phyloP scores from a whole-genome alignment of 169 alveolate species.

The Plasmodium cynomolgi region DNA sequence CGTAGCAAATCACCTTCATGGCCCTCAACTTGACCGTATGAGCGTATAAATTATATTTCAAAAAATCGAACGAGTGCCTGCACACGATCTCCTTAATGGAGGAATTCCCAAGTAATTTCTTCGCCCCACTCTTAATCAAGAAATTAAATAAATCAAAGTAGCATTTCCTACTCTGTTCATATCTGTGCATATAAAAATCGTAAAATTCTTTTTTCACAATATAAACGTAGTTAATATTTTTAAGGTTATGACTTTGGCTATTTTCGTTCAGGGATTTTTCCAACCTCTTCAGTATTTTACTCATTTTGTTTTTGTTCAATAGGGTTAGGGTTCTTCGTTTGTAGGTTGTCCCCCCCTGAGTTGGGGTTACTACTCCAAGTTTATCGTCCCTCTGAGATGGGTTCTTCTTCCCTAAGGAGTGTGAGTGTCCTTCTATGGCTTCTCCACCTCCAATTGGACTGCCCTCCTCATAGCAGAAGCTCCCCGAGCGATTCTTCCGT shows the following conservation, averaged over 20 bases:
- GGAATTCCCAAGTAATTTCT: slow-evolving; percentile 23
- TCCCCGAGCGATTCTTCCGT: not conserved
- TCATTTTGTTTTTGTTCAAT: not conserved
- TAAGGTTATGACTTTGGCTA: slow-evolving; percentile 7
- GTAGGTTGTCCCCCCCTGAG: not conserved
- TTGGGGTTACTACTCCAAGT: not conserved
- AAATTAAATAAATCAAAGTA: slow-evolving; percentile 51
- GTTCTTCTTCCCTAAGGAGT: not conserved
- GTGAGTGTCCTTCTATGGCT: not conserved
- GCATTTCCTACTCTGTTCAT: slow-evolving; percentile 16
- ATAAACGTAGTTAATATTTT: slow-evolving; percentile 37
- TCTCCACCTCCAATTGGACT: not conserved
- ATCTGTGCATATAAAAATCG: slow-evolving; percentile 26
- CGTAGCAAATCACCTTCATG: slow-evolving; percentile 32
- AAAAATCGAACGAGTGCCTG: slow-evolving; percentile 55
- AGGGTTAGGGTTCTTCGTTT: not conserved
- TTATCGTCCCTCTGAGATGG: not conserved
- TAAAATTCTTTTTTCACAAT: slow-evolving; percentile 52
- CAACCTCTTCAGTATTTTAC: slow-evolving; percentile 30
- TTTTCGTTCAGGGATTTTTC: slow-evolving; percentile 33
- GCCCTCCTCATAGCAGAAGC: slow-evolving; percentile 7
- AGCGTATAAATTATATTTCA: slow-evolving; percentile 40
- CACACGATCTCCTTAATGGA: slow-evolving; percentile 49
- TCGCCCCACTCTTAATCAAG: slow-evolving; percentile 52
- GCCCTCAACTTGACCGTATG: slow-evolving; percentile 42